Evolutionary conservation across 192 early-diverging fungal species (phyloP), one percentile per base, ranked within the genome.

Genomic region (Backusella morwellensis): DNA sequence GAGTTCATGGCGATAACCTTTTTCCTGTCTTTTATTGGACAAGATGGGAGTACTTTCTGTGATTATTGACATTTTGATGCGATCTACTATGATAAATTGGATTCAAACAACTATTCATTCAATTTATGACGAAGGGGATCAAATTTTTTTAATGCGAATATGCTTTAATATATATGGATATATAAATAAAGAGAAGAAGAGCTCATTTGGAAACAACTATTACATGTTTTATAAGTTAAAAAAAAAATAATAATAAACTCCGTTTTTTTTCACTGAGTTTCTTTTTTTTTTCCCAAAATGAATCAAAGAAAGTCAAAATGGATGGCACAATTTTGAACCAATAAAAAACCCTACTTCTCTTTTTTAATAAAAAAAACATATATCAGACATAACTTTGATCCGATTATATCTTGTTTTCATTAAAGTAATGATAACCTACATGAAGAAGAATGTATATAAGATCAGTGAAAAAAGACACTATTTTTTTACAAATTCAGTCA

Each of bases 1-100:
- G 11, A 78, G 40, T 59, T 82, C 80, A 59, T 77, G 56, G 32
- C 23, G n/a, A 14, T 77, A 70, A n/a, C 66, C 68, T 32, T 69
- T 70, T 52, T 66, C 15, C 6, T 26, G 35, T 34, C 66, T 41
- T n/a, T 67, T 75, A 32, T 19, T 68, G 26, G 35, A 68, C 34
- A 68, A 68, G 35, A 70, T 36, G 21, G 68, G 68, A 41, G 68
- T 70, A 14, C 21, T 35, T 70, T 70, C 68, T 41, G 68, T 23
- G 35, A 69, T 21, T n/a, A 70, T 40, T 70, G 38, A 40, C 38
- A 38, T 41, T 38, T 41, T 70, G 38, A 26, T 70, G 35, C 7
- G 35, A 40, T 26, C 35, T 70, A 70, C 35, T 41, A 70, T 70
- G 35, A 40, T 70, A 40, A 70, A 40, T 70, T 70, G 35, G 21